phyloP scores from a whole-genome alignment of 2,329 filamentous ascomycete genomes.

The Botrytis pseudocinerea region DNA sequence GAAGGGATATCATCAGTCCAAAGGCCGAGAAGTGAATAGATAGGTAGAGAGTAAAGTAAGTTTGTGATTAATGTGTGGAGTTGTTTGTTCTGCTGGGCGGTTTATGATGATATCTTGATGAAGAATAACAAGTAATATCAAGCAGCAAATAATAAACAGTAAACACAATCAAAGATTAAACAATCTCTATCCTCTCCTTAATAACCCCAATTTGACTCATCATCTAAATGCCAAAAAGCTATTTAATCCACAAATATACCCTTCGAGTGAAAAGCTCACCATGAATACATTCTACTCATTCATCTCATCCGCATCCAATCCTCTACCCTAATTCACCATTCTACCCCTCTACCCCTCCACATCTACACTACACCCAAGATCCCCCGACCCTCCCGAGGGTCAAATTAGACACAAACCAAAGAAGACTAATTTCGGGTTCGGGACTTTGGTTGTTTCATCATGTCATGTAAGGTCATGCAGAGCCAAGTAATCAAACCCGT shows the following conservation, averaged over 20 bases:
- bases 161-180: not conserved
- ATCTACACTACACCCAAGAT: not conserved
- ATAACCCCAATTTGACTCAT: not conserved
- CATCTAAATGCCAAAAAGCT: not conserved
- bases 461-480: not conserved
- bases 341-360: too few relatives aligned
- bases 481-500: not conserved
- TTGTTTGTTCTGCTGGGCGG: not conserved
- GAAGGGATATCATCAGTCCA: not conserved
- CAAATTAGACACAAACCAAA: not conserved
- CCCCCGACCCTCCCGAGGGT: too few relatives aligned
- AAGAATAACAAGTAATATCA: not conserved
- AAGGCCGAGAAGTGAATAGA: not conserved
- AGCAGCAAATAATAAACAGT: not conserved
- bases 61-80: not conserved
- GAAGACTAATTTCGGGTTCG: not conserved
- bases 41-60: not conserved
- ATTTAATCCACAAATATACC: not conserved
- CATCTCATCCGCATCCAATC: not conserved
- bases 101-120: not conserved
- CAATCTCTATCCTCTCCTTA: not conserved
- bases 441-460: not conserved
- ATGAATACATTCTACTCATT: not conserved
- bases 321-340: not conserved
- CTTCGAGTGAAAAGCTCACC: not conserved